Evolutionary conservation across 2,329 filamentous ascomycete genomes (phyloP).

Genomic region (Huntiella decipiens): DNA sequence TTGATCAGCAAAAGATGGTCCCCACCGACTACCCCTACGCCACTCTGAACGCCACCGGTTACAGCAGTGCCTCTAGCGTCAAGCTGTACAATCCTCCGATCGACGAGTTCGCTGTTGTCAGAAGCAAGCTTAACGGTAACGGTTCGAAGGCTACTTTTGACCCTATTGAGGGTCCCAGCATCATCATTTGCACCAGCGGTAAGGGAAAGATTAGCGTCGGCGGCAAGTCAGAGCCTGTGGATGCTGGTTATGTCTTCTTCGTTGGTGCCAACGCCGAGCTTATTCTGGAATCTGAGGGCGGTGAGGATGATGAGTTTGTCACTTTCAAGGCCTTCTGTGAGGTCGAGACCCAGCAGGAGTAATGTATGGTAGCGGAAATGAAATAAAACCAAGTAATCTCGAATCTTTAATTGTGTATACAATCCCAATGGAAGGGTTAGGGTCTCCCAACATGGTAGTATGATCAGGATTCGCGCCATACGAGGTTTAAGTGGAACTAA

Average conservation of each 20-base stretch:
- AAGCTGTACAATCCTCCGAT: conserved; percentile 87
- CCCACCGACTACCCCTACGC: conserved; percentile 73
- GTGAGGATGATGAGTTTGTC: conserved; percentile 50
- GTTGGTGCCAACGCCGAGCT: conserved; percentile 77
- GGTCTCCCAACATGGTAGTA: no score
- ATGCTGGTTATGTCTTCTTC: conserved; percentile 59
- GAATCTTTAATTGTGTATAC: neutral
- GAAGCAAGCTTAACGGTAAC: conserved; percentile 50
- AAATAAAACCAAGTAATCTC: neutral
- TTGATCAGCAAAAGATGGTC: conserved; percentile 82
- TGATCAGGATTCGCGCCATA: no score
- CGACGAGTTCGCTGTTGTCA: conserved; percentile 83
- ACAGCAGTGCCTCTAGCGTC: conserved; percentile 54
- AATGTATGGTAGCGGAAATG: neutral
- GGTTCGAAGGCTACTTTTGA: conserved; percentile 80
- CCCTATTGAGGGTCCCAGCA: conserved; percentile 68
- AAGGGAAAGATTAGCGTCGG: conserved; percentile 72
- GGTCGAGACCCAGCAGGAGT: conserved; percentile 27
- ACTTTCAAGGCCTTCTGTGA: conserved; percentile 94
- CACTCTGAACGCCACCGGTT: conserved; percentile 62
- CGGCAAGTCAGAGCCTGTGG: conserved; percentile 54
- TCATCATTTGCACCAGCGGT: conserved; percentile 77
- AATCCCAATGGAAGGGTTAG: no score
- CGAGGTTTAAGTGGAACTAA: no score
- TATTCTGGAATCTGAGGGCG: conserved; percentile 49